phyloP scores from a whole-genome alignment of 192 early-diverging fungal genomes.

The Backusella australiensis region DNA sequence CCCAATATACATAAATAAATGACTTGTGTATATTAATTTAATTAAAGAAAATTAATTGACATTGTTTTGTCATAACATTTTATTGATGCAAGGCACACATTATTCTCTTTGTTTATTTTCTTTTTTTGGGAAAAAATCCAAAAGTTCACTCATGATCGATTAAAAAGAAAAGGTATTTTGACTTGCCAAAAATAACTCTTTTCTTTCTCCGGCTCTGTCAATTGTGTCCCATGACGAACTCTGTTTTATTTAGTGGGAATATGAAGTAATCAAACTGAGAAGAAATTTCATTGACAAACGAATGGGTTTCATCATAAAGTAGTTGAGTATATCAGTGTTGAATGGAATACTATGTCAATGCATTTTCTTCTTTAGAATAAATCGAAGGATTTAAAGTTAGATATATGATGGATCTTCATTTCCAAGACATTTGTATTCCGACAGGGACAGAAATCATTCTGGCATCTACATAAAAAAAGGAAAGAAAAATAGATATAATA shows the following conservation, averaged over 20 bases:
- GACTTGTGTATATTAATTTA: not conserved
- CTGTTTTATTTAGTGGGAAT: not conserved
- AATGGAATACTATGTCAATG: not conserved
- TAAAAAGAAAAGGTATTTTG: not conserved
- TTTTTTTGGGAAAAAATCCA: not conserved
- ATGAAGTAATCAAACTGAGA: not conserved
- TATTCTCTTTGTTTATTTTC: not conserved
- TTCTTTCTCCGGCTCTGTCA: not conserved
- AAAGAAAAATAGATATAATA: not conserved
- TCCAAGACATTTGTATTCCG: not conserved
- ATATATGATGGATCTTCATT: not conserved
- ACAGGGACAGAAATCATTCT: not conserved
- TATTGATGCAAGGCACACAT: not conserved
- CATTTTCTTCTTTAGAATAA: not conserved
- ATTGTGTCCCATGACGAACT: not conserved
- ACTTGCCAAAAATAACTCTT: not conserved
- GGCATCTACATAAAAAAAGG: not conserved
- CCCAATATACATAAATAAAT: no score
- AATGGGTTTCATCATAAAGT: not conserved
- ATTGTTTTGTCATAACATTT: not conserved
- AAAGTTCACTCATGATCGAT: not conserved
- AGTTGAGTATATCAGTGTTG: no score
- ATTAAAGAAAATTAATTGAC: not conserved
- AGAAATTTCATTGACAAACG: not conserved
- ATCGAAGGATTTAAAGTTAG: not conserved